Conservation (phyloP, 1,284 basidiomycete genomes). For the Fomitiporia mediterranea region DNA sequence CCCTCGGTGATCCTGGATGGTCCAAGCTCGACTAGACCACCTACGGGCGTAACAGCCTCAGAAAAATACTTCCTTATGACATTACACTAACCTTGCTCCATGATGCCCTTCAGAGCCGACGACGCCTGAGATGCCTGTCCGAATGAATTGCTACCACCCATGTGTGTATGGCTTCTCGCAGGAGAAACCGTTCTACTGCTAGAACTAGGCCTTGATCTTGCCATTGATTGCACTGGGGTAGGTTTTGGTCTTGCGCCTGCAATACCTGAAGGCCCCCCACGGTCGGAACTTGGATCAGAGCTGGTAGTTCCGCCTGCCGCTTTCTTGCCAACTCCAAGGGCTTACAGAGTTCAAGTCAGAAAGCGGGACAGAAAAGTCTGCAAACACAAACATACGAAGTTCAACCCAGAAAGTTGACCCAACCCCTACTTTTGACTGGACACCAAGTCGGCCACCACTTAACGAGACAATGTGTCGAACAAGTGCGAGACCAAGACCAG, state of each 20-base stretch:
- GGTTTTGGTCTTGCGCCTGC: neutral
- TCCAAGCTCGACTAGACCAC: constrained; percentile 57
- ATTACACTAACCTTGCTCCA: constrained; percentile 62
- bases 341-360: constrained; percentile 23
- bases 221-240: neutral
- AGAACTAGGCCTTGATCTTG: neutral
- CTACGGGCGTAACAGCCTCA: no score
- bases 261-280: constrained; percentile 3
- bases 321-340: constrained; percentile 37
- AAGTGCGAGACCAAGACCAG: constrained; percentile 81
- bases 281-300: constrained; percentile 6
- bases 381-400: constrained; percentile 43
- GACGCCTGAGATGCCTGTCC: constrained; percentile 31
- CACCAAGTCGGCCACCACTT: constrained; percentile 75
- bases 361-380: constrained; percentile 27
- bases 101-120: constrained; percentile 57
- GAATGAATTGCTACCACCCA: constrained; percentile 16
- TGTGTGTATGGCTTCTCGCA: constrained; percentile 3
- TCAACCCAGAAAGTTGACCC: constrained; percentile 82
- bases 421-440: constrained; percentile 53
- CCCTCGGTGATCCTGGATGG: constrained; percentile 36
- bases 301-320: constrained; percentile 25
- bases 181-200: neutral
- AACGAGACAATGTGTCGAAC: constrained; percentile 89
- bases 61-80: no score